A percentile compares a stretch with the other conserved stretches of the same genome.
These are phyloP conservation scores for Fusarium lateritium DNA, from an alignment of 2,329 filamentous ascomycete species.

Conservation along the genomic window DNA sequence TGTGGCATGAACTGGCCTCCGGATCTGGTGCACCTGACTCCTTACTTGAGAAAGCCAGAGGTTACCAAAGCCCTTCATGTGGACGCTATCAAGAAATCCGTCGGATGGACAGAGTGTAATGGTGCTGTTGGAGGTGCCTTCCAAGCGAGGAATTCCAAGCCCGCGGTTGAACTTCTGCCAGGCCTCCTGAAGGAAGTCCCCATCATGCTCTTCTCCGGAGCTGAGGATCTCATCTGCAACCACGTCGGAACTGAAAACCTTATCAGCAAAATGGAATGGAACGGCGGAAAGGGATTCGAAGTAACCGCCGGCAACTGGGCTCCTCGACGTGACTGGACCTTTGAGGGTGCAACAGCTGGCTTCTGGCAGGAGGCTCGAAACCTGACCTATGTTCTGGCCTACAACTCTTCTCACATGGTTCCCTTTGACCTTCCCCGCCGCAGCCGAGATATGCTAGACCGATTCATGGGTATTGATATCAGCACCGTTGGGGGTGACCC, in stretches of 20 bases:
- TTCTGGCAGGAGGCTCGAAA: constrained; percentile 97
- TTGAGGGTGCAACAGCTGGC: constrained; percentile 88
- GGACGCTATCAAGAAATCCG: constrained; percentile 79
- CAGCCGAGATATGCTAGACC: constrained; percentile 95
- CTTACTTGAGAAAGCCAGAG: constrained; percentile 87
- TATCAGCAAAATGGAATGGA: constrained; percentile 93
- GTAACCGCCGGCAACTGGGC: constrained; percentile 88
- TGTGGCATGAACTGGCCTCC: constrained; percentile 99
- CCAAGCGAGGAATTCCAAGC: constrained; percentile 76
- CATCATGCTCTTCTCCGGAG: constrained; percentile 91
- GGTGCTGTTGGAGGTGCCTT: constrained; percentile 83
- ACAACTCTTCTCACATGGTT: constrained; percentile 98
- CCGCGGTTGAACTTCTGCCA: constrained; percentile 82
- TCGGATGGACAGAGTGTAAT: constrained; percentile 93
- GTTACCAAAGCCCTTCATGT: constrained; percentile 87
- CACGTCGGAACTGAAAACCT: constrained; percentile 93
- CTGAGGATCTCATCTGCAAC: constrained; percentile 97
- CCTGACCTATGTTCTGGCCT: constrained; percentile 94
- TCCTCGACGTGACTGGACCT: constrained; percentile 93
- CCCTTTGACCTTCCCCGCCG: constrained; percentile 92
- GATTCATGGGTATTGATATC: constrained; percentile 95
- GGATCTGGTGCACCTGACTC: constrained; percentile 82
- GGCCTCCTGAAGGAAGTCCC: constrained; percentile 82
- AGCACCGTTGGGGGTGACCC: constrained; percentile 86
- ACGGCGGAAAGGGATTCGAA: constrained; percentile 92